These are phyloP conservation scores for Chalciporus sp. DNA, from an alignment of 1,284 basidiomycete genomes.

Conservation along the genomic window DNA sequence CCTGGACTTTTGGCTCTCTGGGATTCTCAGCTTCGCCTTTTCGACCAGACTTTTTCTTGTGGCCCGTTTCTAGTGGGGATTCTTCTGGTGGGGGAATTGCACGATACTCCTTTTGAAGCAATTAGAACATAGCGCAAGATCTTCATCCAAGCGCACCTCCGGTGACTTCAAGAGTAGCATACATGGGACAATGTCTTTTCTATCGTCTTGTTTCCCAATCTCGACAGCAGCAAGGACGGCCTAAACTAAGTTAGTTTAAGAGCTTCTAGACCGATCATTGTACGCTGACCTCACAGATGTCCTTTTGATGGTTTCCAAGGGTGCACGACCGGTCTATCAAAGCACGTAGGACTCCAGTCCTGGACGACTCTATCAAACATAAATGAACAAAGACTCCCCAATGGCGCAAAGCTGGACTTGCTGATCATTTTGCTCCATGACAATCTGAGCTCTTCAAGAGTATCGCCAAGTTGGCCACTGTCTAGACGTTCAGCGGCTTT, in stretches of 20 bases:
- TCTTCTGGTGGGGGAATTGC: slow-evolving; percentile 10
- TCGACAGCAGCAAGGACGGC: slow-evolving; percentile 64
- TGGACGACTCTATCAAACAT: slow-evolving; percentile 45
- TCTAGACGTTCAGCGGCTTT: slow-evolving; percentile 69
- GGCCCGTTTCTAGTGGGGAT: slow-evolving; percentile 10
- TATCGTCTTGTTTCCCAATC: slow-evolving; percentile 48
- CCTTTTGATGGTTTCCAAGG: slow-evolving; percentile 45
- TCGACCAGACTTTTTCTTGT: slow-evolving; percentile 20
- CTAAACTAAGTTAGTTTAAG: slow-evolving; percentile 38
- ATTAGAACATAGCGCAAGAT: slow-evolving; percentile 8
- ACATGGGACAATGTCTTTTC: slow-evolving; percentile 59
- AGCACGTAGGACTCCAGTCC: slow-evolving; percentile 72
- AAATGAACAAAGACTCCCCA: slow-evolving; percentile 1
- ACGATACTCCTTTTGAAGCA: slow-evolving; percentile 40
- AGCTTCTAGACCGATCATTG: background rate
- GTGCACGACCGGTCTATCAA: slow-evolving; percentile 66
- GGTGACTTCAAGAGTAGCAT: slow-evolving; percentile 63
- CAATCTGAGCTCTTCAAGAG: slow-evolving; percentile 59
- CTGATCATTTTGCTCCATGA: slow-evolving; percentile 54
- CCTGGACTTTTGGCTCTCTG: slow-evolving; percentile 77
- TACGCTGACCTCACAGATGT: slow-evolving; percentile 50
- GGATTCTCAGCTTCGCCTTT: slow-evolving; percentile 34
- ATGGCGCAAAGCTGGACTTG: slow-evolving; percentile 42
- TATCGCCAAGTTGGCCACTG: slow-evolving; percentile 55
- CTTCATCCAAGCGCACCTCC: slow-evolving; percentile 42